Evolutionary conservation across 2,329 filamentous ascomycete genomes (phyloP).

Genomic region (Fusarium sp.): DNA sequence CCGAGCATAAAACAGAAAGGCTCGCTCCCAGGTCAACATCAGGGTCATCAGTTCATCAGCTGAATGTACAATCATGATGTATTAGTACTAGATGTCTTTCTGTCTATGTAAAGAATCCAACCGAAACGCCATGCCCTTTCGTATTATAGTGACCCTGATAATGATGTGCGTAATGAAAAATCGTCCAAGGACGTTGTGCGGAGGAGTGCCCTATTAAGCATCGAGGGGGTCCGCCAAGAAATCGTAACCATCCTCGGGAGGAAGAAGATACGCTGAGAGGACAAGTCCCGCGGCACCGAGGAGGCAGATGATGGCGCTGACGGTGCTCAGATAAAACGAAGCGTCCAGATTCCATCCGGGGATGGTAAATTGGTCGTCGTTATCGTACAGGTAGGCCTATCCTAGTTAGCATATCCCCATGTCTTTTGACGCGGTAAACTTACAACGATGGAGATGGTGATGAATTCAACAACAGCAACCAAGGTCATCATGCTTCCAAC

Average conservation of each 20-base stretch:
- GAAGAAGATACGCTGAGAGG: slow-evolving; percentile 75
- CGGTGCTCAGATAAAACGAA: slow-evolving; percentile 78
- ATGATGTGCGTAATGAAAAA: background rate
- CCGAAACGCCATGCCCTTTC: slow-evolving; percentile 12
- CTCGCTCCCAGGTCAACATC: background rate
- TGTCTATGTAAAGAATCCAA: background rate
- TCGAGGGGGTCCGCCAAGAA: slow-evolving; percentile 65
- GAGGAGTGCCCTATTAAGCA: slow-evolving; percentile 51
- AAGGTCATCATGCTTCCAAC: slow-evolving; percentile 72
- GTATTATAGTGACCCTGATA: background rate
- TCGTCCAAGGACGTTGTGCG: background rate
- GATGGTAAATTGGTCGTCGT: slow-evolving; percentile 84
- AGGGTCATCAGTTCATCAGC: background rate
- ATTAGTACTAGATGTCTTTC: background rate
- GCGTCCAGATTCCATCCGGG: slow-evolving; percentile 83
- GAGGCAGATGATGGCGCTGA: slow-evolving; percentile 64
- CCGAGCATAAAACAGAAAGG: background rate
- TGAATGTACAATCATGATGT: background rate
- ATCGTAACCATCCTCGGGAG: slow-evolving; percentile 88
- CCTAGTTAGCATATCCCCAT: slow-evolving; percentile 6
- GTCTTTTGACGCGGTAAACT: slow-evolving; percentile 48
- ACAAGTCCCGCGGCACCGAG: slow-evolving; percentile 68
- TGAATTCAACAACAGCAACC: slow-evolving; percentile 76
- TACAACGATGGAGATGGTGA: slow-evolving; percentile 86
- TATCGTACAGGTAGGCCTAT: slow-evolving; percentile 84